A percentile compares a stretch with the other conserved stretches of the same genome.
These are phyloP conservation scores for Tulasnella sp. DNA, from an alignment of 768 basidiomycete genomes.

Conservation along the genomic window DNA sequence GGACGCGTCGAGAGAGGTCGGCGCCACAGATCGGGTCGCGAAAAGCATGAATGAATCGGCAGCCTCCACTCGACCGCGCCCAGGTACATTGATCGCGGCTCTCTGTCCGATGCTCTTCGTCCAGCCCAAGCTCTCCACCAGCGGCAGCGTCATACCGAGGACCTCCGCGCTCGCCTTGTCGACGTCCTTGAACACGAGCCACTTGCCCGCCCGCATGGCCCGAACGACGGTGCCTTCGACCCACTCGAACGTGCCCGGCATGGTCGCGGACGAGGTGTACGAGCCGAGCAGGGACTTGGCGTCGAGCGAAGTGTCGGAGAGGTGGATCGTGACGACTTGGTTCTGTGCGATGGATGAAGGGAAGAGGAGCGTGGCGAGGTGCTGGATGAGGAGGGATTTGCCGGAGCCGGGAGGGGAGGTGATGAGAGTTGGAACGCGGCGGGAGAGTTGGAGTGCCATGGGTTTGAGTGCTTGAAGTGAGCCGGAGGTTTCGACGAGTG, in stretches of 20 bases:
- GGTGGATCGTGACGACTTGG: conserved; percentile 75
- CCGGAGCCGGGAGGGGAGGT: conserved; percentile 88
- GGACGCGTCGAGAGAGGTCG: conserved; percentile 39
- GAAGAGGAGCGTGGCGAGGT: conserved; percentile 68
- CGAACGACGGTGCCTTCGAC: conserved; percentile 91
- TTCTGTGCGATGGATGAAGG: conserved; percentile 53
- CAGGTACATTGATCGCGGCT: conserved; percentile 71
- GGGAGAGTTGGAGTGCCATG: conserved; percentile 66
- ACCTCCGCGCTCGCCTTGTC: conserved; percentile 91
- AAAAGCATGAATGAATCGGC: conserved; percentile 80
- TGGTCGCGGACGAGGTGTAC: conserved; percentile 82
- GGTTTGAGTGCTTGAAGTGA: conserved; percentile 60
- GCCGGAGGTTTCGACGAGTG: conserved; percentile 61
- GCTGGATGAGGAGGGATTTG: conserved; percentile 76
- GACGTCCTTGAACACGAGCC: conserved; percentile 92
- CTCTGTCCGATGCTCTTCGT: conserved; percentile 77
- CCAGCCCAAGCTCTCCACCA: conserved; percentile 66
- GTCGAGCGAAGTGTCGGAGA: conserved; percentile 87
- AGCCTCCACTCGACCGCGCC: conserved; percentile 73
- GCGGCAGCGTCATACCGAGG: conserved; percentile 80
- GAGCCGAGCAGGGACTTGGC: conserved; percentile 74
- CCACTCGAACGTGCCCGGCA: conserved; percentile 92
- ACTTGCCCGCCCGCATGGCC: conserved; percentile 85
- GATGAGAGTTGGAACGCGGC: conserved; percentile 76
- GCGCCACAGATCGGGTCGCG: conserved; percentile 72